Percentiles rank a stretch among this genome's conserved stretches.
Evolutionary conservation across 768 basidiomycete genomes (phyloP).

Genomic region (Lentinula guzmanii): DNA sequence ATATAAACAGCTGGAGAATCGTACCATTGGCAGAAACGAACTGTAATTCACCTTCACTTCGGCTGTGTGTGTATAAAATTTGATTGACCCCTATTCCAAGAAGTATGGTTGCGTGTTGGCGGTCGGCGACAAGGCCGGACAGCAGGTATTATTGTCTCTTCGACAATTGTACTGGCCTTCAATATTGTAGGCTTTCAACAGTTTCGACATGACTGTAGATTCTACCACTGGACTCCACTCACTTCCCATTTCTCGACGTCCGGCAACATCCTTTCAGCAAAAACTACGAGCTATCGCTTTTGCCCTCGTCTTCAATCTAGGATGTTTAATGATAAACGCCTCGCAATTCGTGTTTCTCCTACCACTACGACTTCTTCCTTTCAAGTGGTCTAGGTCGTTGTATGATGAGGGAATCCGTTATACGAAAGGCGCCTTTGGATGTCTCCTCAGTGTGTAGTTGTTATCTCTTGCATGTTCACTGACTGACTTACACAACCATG

Average conservation of each 20-base stretch:
- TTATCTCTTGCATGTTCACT: not conserved
- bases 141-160: not conserved
- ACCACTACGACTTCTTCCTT: slow-evolving; percentile 62
- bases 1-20: no score
- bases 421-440: slow-evolving; percentile 80
- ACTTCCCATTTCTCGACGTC: slow-evolving; percentile 49
- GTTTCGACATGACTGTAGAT: slow-evolving; percentile 4
- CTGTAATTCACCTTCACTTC: no score
- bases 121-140: not conserved
- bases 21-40: no score
- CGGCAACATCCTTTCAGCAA: slow-evolving; percentile 48
- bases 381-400: slow-evolving; percentile 41
- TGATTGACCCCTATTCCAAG: not conserved
- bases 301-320: slow-evolving; percentile 51
- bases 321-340: slow-evolving; percentile 62
- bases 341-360: slow-evolving; percentile 71
- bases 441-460: slow-evolving; percentile 55
- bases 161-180: not conserved
- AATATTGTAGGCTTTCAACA: not conserved
- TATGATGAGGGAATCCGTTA: slow-evolving; percentile 71
- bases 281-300: slow-evolving; percentile 45
- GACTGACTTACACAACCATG: not conserved
- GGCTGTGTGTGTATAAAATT: no score
- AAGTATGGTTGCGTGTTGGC: not conserved
- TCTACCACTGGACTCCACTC: slow-evolving; percentile 25